A percentile compares a stretch with the other conserved stretches of the same genome.
These are phyloP conservation scores for Scenedesmus sp. DNA, from an alignment of 163 green algal genomes.

Conservation along the genomic window DNA sequence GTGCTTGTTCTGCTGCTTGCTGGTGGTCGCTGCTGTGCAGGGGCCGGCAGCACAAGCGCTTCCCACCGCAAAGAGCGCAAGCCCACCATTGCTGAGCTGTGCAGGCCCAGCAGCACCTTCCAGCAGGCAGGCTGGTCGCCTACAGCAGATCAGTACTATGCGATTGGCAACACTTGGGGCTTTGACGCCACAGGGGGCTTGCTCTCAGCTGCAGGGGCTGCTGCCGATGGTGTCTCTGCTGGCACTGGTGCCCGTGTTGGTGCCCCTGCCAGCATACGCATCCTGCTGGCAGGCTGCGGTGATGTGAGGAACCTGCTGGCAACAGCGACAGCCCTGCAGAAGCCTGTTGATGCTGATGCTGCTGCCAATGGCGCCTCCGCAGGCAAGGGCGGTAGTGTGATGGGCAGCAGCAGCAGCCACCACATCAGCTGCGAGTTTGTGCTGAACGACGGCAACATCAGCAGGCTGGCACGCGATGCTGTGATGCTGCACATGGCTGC, in stretches of 20 bases:
- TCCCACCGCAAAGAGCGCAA: neutral
- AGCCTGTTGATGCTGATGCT: neutral
- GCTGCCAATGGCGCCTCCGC: neutral
- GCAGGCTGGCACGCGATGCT: constrained; percentile 56
- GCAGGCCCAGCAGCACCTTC: constrained; percentile 45
- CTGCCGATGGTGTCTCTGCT: neutral
- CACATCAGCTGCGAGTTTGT: neutral
- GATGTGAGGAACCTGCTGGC: constrained; percentile 55
- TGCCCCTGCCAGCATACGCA: neutral
- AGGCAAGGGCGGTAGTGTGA: neutral
- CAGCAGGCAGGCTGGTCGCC: constrained; percentile 32
- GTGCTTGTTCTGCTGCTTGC: neutral
- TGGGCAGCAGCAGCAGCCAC: neutral
- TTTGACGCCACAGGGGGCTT: constrained; percentile 43
- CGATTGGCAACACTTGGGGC: constrained; percentile 54
- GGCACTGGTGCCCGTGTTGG: neutral
- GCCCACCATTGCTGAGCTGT: neutral
- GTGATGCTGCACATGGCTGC: constrained; percentile 52
- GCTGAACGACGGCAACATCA: constrained; percentile 57
- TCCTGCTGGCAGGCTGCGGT: constrained; percentile 53
- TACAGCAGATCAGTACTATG: constrained; percentile 53
- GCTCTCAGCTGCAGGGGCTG: neutral
- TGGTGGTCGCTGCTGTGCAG: neutral
- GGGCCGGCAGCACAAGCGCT: neutral
- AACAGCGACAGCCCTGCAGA: neutral